phyloP scores from a whole-genome alignment of 1,284 basidiomycete genomes.

The Xanthoconium separans region DNA sequence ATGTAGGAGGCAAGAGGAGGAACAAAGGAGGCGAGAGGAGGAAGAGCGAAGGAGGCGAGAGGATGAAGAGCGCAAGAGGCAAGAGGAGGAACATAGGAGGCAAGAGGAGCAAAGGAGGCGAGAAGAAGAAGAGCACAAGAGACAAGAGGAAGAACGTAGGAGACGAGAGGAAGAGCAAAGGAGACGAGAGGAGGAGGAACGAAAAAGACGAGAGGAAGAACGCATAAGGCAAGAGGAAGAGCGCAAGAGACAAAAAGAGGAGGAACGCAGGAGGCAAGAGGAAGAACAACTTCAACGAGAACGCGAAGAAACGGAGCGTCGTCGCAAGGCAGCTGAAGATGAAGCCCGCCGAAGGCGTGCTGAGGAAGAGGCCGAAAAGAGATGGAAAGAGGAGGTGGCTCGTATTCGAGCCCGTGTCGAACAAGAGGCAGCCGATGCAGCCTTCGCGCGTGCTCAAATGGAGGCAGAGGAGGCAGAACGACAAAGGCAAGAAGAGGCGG shows the following conservation, averaged over 20 bases:
- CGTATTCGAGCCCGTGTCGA: conserved; percentile 32
- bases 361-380: conserved; percentile 32
- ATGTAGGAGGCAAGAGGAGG: conserved; percentile 17
- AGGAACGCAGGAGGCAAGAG: conserved; percentile 16
- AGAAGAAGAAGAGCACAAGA: conserved; percentile 14
- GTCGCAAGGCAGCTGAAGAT: conserved; percentile 17
- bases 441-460: conserved; percentile 34
- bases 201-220: conserved; percentile 26
- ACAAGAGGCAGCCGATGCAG: conserved; percentile 35
- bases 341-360: conserved; percentile 7
- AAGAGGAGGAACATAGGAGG: conserved; percentile 5
- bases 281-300: conserved; percentile 19
- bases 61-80: conserved; percentile 20
- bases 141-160: conserved; percentile 11
- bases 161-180: conserved; percentile 15
- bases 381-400: conserved; percentile 32
- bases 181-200: conserved; percentile 23
- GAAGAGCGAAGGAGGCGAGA: conserved; percentile 18
- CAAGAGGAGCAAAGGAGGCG: conserved; percentile 13
- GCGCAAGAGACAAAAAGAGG: conserved; percentile 3
- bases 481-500: conserved; percentile 32
- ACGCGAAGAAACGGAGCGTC: conserved; percentile 22
- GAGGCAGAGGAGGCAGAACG: conserved; percentile 34
- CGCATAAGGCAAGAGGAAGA: conserved; percentile 12
- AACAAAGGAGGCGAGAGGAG: conserved; percentile 13